A percentile compares a stretch with the other conserved stretches of the same genome.
These are phyloP conservation scores for Thermothielavioides terrestris DNA, from an alignment of 495 filamentous ascomycete species.

Conservation along the genomic window DNA sequence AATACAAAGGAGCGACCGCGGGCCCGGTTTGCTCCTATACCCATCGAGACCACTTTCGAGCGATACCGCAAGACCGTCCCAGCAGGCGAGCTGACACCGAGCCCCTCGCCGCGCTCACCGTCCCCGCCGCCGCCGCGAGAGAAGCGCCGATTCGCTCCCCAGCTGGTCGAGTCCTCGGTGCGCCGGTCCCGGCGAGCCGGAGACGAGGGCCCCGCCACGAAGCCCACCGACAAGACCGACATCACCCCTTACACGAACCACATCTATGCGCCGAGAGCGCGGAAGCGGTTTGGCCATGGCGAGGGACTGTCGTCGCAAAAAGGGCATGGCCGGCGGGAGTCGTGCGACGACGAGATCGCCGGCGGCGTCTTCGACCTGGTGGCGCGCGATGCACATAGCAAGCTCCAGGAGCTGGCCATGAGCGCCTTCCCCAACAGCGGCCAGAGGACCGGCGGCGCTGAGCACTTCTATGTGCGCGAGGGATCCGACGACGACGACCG, in stretches of 20 bases:
- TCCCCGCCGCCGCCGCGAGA: conserved; percentile 26
- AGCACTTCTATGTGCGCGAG: conserved; percentile 48
- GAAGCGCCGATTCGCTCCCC: conserved; percentile 49
- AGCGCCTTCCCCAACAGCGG: conserved; percentile 42
- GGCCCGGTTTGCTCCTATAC: conserved; percentile 48
- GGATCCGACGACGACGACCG: conserved; percentile 40
- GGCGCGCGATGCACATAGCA: conserved; percentile 64
- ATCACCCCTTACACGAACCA: conserved; percentile 50
- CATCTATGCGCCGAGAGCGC: conserved; percentile 43
- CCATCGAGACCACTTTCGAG: conserved; percentile 52
- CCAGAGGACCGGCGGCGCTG: conserved; percentile 40
- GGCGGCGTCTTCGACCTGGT: conserved; percentile 70
- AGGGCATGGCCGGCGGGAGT: conserved; percentile 42
- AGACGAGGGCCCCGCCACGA: conserved; percentile 43
- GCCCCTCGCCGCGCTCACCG: conserved; percentile 39
- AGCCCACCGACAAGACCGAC: conserved; percentile 47
- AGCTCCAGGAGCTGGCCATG: conserved; percentile 45
- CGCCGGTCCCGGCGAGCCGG: conserved; percentile 47
- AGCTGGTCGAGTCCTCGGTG: conserved; percentile 58
- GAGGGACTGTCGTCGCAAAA: conserved; percentile 10
- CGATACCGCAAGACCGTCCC: conserved; percentile 38
- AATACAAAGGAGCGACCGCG: conserved; percentile 25
- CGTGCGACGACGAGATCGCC: conserved; percentile 60
- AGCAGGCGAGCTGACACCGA: conserved; percentile 42
- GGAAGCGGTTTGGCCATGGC: conserved; percentile 25